Evolutionary conservation across 176 grass and related monocot species (phyloP), one percentile per base, ranked within the genome.

Genomic region (Phyllostachys edulis): DNA sequence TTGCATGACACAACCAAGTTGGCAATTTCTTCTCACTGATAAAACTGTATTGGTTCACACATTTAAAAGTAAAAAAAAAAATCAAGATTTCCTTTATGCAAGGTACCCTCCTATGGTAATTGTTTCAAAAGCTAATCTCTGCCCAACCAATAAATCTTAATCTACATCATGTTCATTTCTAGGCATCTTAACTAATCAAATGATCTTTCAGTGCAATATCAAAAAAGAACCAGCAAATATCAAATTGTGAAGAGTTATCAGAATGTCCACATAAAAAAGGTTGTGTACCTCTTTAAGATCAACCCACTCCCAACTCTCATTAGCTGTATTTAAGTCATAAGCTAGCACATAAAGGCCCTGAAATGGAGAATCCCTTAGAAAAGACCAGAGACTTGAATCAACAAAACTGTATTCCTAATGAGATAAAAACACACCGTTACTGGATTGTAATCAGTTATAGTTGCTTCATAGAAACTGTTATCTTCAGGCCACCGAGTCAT

Each of bases 401-500:
- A 86, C 66, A 83, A 29, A 92, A 81, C 68, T 69, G 40, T 10
- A 76, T 34, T 60, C 44, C 34, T 74, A 70, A 63, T 77, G 41
- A 85, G 40, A 47, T 77, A 90, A 71, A 73, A 87, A 80, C 76
- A 73, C 21, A 97, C 94, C 94, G 87, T 82, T 74, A 29, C 69
- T 36, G 82, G 4, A 46, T 90, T 88, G 65, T 86, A 97, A 88
- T 94, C 87, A 63, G 91, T 90, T 86, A 97, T 94, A 65, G 87
- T 90, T 40, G 94, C 94, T 87, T 94, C 89, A 78, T 97, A 97
- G 62, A 97, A 97, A 59, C 67, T 93, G 76, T 97, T 93, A 85
- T 97, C 94, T 76, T 97, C 89, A 71, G 91, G 94, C 94, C 91
- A 97, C 61, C 94, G 90, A 67, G 75, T 90, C 89, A 85, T 78